Conservation (phyloP, 2,329 filamentous ascomycete species). For the Corynespora cassiicola region DNA sequence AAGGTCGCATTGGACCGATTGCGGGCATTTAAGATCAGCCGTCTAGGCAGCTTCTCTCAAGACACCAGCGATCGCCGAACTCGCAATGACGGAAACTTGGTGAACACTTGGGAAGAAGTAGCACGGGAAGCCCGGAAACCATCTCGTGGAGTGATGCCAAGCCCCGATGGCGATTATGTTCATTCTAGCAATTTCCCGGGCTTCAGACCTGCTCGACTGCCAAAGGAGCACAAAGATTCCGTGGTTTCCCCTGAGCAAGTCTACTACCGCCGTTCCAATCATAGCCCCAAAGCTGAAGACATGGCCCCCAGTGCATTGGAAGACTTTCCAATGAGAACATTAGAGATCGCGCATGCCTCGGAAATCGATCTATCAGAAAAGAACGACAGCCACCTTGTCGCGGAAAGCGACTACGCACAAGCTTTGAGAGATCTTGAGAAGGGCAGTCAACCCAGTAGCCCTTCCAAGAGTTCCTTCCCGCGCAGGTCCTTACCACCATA, state of each 20-base stretch:
- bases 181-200: conserved; percentile 34
- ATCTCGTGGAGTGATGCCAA: conserved; percentile 13
- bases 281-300: conserved; percentile 32
- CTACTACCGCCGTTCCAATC: conserved; percentile 15
- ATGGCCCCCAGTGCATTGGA: conserved; percentile 36
- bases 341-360: conserved; percentile 20
- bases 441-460: conserved; percentile 8
- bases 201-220: conserved; percentile 25
- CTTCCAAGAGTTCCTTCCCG: conserved; percentile 8
- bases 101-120: conserved; percentile 42
- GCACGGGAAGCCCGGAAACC: conserved; percentile 33
- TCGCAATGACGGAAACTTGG: conserved; percentile 34
- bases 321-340: conserved; percentile 18
- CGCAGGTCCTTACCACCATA: background rate
- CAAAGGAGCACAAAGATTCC: conserved; percentile 31
- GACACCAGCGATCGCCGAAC: conserved; percentile 42
- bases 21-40: conserved; percentile 52
- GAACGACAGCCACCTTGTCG: conserved; percentile 26
- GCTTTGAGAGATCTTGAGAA: conserved; percentile 36
- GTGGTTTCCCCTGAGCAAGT: conserved; percentile 27
- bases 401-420: conserved; percentile 35
- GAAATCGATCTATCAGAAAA: conserved; percentile 25
- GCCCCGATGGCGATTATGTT: conserved; percentile 39
- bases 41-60: conserved; percentile 44
- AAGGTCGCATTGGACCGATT: conserved; percentile 63